A percentile compares a stretch with the other conserved stretches of the same genome.
These are phyloP conservation scores for Annulohypoxylon moriforme DNA, from an alignment of 495 filamentous ascomycete species.

Conservation along the genomic window DNA sequence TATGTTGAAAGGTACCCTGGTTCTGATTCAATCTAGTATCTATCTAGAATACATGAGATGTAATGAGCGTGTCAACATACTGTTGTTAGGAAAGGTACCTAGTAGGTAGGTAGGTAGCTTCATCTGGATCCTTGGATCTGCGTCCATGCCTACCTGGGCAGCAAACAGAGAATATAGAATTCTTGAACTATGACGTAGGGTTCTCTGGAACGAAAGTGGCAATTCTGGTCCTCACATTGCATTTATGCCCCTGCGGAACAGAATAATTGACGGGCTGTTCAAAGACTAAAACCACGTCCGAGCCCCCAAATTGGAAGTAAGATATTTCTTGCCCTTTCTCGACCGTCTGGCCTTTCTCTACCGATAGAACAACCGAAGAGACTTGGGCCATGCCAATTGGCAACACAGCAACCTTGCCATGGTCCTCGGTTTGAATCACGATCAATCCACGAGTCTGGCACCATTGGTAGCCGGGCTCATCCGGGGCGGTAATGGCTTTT, in stretches of 20 bases:
- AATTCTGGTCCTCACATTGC: slow-evolving; percentile 3
- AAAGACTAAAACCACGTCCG: slow-evolving; percentile 54
- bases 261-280: background rate
- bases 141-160: slow-evolving; percentile 1
- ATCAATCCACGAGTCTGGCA: slow-evolving; percentile 51
- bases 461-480: slow-evolving; percentile 54
- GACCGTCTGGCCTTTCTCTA: slow-evolving; percentile 42
- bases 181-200: background rate
- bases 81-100: background rate
- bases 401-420: slow-evolving; percentile 51
- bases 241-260: background rate
- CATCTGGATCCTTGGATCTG: background rate
- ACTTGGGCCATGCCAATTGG: slow-evolving; percentile 58
- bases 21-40: no score
- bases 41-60: slow-evolving; percentile 4
- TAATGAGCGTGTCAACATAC: slow-evolving; percentile 2
- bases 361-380: slow-evolving; percentile 53
- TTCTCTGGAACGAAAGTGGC: background rate
- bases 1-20: no score
- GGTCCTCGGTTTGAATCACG: slow-evolving; percentile 46
- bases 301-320: slow-evolving; percentile 59
- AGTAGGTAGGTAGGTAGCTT: background rate
- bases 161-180: background rate
- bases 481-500: slow-evolving; percentile 39
- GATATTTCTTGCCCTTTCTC: slow-evolving; percentile 55